Base-by-base conservation (phyloP, 495 filamentous ascomycete genomes). In the Penicillium odoratum region DNA sequence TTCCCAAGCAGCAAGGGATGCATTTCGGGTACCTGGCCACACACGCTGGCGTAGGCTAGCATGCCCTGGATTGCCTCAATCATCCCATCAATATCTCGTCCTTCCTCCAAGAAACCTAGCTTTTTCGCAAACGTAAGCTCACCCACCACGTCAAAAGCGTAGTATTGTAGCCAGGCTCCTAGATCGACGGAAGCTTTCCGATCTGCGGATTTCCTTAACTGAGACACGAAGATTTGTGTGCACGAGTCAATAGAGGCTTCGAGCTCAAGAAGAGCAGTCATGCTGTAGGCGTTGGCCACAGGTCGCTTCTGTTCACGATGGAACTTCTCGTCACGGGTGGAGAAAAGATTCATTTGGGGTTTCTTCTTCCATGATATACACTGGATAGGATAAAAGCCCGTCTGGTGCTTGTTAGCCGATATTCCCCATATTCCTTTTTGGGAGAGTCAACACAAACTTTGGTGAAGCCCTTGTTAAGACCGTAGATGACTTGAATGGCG, bases 371-470 rank as follows among this genome's bases (percentile, higher is more conserved):
- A 66, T 30, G 64, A 62, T 58, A 72, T 66, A 31, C 51, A 59
- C 53, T 75, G 63, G 50, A 79, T 63, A n/a, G 70, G 69, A 40
- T 74, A 80, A 55, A 79, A 80, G 0, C 61, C 69, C 4, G 75
- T 71, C 74, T 78, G 71, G 69, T 7, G 80, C 57, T 25, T 67
- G 68, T 10, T 71, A 69, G 5, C 74, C 5, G 5, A 7, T 33
- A 10, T 6, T 10, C 31, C 31, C 31, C 9, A 33, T 33, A 10
- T 10, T 33, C 31, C 0, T 33, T 33, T 10, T 33, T 33, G 31
- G 31, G 31, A 33, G 9, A 7, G 2, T 33, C 9, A 10, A 10
- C 9, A 33, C 31, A 33, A 7, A 33, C 31, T 33, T 33, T 33
- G 31, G 31, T 33, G 9, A 33, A 33, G 31, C 31, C 31, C 31